Base-by-base conservation (phyloP, 2,329 filamentous ascomycete genomes). In the Sporothrix schenckii region DNA sequence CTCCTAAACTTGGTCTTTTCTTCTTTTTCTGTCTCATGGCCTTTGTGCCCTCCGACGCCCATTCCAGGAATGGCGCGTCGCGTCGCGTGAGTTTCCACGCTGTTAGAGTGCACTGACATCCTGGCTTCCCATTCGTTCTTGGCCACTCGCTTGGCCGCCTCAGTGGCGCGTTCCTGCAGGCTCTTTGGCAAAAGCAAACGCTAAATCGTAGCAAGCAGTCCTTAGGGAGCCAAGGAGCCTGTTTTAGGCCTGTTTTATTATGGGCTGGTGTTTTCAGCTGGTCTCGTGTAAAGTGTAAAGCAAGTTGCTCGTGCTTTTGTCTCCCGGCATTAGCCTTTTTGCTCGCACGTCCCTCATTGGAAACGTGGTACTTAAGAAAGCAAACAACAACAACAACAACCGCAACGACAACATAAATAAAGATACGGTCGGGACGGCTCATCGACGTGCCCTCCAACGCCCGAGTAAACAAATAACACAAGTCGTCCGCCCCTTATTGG, bases 21-120 rank as follows among this genome's bases (percentile, higher is more conserved):
- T 27, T 41, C 19, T 66, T 34, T 13, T 65, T 9, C 41, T 34
- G 4, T 21, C 10, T 44, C 13, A 11, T 66, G 52, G 34, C 21
- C 44, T 52, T 58, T 41, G 30, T 39, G 9, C 61, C n/a, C 44
- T 67, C 27, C 21, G 13, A 60, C 52, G 1, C 16, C 21, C 63
- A 34, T 68, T 61, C 69, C 54, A 72, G 47, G 68, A 47, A 69
- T 41, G 71, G 60, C 71, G 63, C 69, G 71, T 68, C 71, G 72
- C 72, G 72, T 72, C 71, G 71, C 71, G 71, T 72, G 30, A 61
- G 54, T 54, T 24, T 16, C 67, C 58, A 61, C 70, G 39, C 44
- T 66, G 4, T 44, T 34, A 6, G 24, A 47, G 52, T 60, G 53
- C 53, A 34, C 34, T 47, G 39, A 21, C 56, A 61, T 61, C 30